These are phyloP conservation scores for Sarcodon aspratus DNA, from an alignment of 768 basidiomycete species.

Conservation along the genomic window DNA sequence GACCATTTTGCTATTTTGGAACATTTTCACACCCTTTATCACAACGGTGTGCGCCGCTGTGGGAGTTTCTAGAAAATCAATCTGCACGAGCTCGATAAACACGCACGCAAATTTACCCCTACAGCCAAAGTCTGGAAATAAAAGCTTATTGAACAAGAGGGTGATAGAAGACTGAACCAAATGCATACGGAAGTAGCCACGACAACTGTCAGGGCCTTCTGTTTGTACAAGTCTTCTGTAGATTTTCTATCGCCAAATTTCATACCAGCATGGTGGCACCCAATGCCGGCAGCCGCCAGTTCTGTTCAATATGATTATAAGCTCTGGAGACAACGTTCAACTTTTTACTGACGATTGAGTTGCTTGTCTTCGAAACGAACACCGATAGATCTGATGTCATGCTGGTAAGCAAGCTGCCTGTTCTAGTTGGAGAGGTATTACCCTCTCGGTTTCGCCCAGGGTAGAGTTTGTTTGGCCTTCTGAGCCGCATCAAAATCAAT, in stretches of 20 bases:
- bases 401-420: not conserved
- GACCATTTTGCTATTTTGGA: conserved; percentile 50
- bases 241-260: conserved; percentile 56
- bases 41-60: conserved; percentile 88
- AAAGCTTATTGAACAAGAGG: not conserved
- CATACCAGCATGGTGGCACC: conserved; percentile 88
- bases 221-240: conserved; percentile 65
- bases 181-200: conserved; percentile 67
- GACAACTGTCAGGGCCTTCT: conserved; percentile 52
- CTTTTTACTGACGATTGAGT: not conserved
- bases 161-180: not conserved
- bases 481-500: conserved; percentile 56
- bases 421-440: conserved; percentile 1
- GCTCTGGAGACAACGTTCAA: not conserved
- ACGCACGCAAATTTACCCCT: conserved; percentile 87
- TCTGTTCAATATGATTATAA: conserved; percentile 22
- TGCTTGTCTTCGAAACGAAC: conserved; percentile 51
- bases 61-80: not conserved
- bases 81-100: not conserved
- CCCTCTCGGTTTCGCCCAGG: conserved; percentile 64
- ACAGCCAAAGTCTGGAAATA: conserved; percentile 76
- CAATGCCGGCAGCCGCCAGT: conserved; percentile 65
- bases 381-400: conserved; percentile 28
- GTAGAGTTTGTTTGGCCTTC: conserved; percentile 35
- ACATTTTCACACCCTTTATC: conserved; percentile 83